These are phyloP conservation scores for Exsudoporus frostii DNA, from an alignment of 768 basidiomycete genomes.

Conservation along the genomic window DNA sequence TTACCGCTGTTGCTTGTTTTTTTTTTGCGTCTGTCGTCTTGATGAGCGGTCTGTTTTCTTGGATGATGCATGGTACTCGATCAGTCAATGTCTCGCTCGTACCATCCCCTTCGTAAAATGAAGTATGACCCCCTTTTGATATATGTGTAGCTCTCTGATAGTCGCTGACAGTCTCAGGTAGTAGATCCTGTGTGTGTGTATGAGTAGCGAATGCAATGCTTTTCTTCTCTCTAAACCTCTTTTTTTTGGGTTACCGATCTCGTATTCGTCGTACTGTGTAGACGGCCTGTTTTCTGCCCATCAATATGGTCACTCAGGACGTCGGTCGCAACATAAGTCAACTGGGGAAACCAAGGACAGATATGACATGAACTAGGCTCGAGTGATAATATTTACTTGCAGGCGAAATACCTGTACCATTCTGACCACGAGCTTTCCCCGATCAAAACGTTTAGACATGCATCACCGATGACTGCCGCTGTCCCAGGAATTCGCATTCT, in stretches of 20 bases:
- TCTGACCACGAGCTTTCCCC: neutral
- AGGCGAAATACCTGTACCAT: neutral
- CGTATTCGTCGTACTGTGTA: no score
- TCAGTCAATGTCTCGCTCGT: neutral
- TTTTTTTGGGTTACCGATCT: no score
- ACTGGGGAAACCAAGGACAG: neutral
- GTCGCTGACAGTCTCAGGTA: neutral
- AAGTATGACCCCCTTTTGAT: no score
- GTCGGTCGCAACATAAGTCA: no score
- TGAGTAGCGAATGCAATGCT: neutral
- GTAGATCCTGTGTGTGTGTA: neutral
- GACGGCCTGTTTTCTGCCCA: no score
- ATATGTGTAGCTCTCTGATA: neutral
- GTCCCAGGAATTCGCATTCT: neutral
- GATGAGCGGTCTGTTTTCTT: neutral
- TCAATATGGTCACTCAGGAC: no score
- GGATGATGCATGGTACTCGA: neutral
- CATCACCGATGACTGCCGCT: neutral
- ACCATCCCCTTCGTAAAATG: neutral
- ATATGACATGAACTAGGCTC: neutral
- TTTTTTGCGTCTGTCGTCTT: neutral
- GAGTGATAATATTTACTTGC: no score
- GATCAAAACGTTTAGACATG: no score
- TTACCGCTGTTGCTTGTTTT: neutral
- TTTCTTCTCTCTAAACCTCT: neutral